Percentiles rank a stretch among this genome's conserved stretches.
Evolutionary conservation across 1,284 basidiomycete genomes (phyloP).

Genomic region (Leccinum glutinopallens): DNA sequence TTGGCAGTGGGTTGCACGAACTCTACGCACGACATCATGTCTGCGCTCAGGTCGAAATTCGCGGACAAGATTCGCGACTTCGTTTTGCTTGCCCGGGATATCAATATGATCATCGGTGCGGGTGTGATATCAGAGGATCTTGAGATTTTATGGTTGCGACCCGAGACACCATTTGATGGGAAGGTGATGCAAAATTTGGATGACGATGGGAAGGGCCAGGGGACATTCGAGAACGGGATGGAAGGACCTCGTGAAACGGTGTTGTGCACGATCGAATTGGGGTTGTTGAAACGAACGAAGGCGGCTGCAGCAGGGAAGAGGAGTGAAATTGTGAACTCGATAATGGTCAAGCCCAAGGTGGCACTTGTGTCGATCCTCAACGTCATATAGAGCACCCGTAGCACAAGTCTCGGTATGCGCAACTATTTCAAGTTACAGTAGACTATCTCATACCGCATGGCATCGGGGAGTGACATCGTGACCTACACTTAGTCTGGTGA

Average conservation of each 20-base stretch:
- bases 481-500: too few species aligned
- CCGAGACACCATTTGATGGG: slow-evolving; percentile 13
- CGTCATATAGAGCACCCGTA: slow-evolving; percentile 5
- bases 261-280: slow-evolving; percentile 21
- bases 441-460: neutral
- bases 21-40: slow-evolving; percentile 6
- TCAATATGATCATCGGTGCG: slow-evolving; percentile 19
- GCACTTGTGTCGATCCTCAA: slow-evolving; percentile 16
- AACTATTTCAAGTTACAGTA: neutral
- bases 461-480: too few species aligned
- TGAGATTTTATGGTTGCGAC: slow-evolving; percentile 13
- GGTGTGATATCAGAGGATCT: slow-evolving; percentile 26
- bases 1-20: slow-evolving; percentile 18
- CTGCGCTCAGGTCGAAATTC: slow-evolving; percentile 19
- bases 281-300: slow-evolving; percentile 14
- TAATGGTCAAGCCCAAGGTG: slow-evolving; percentile 23
- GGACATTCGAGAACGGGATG: neutral
- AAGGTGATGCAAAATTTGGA: slow-evolving; percentile 21
- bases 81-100: slow-evolving; percentile 21
- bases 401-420: neutral
- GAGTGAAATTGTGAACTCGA: neutral
- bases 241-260: slow-evolving; percentile 8
- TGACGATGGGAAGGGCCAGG: slow-evolving; percentile 8
- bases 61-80: slow-evolving; percentile 17
- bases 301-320: neutral